These are phyloP conservation scores for Termitomyces sp. DNA, from an alignment of 768 basidiomycete genomes.

Conservation along the genomic window DNA sequence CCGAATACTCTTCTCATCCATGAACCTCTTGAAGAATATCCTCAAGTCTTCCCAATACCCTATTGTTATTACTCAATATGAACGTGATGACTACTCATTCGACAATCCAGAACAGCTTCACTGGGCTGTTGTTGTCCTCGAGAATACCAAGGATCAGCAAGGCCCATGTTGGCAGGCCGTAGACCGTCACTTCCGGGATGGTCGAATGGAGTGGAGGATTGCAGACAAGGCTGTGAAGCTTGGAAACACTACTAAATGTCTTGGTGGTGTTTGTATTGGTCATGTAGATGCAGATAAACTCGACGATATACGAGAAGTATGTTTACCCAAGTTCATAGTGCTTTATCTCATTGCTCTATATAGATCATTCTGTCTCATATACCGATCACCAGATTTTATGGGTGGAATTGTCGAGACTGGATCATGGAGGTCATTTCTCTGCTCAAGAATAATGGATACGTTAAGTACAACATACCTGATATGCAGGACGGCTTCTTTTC, in stretches of 20 bases:
- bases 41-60: constrained; percentile 1
- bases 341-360: neutral
- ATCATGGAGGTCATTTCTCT: constrained; percentile 4
- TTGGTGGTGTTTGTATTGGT: constrained; percentile 6
- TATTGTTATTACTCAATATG: constrained; percentile 6
- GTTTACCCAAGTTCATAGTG: neutral
- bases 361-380: neutral
- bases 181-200: constrained; percentile 1
- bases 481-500: neutral
- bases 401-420: constrained; percentile 9
- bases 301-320: neutral
- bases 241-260: constrained; percentile 2
- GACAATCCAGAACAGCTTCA: constrained; percentile 3
- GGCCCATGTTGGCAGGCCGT: constrained; percentile 6
- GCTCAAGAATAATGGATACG: neutral
- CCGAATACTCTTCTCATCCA: neutral
- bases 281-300: neutral
- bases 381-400: neutral
- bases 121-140: constrained; percentile 5
- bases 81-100: constrained; percentile 6
- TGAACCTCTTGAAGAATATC: neutral
- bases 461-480: neutral
- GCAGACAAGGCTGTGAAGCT: neutral
- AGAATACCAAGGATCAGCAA: neutral
- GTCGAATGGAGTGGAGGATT: constrained; percentile 2